Percentiles rank a stretch among this genome's conserved stretches.
Evolutionary conservation across 805 yeast species (phyloP).

Genomic region (Nakazawaea pomicola): DNA sequence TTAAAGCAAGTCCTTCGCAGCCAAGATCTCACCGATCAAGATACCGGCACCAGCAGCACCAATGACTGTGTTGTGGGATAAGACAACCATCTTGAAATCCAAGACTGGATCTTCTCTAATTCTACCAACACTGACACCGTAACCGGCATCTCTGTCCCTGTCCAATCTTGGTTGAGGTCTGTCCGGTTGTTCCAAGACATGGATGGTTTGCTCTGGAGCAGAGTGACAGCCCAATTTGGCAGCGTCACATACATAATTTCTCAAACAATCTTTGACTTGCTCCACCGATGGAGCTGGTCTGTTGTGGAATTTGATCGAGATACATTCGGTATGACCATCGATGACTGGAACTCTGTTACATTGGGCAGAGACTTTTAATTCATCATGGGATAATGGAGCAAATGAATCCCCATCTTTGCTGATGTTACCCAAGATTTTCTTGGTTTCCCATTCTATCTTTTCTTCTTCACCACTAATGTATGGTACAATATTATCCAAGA

Average conservation of each 20-base stretch:
- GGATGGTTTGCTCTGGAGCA: conserved; percentile 90
- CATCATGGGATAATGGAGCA: conserved; percentile 55
- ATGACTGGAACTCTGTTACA: conserved; percentile 96
- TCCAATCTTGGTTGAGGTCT: conserved; percentile 98
- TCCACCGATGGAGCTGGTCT: conserved; percentile 84
- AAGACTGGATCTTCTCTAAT: conserved; percentile 89
- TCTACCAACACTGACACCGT: conserved; percentile 93
- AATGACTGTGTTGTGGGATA: conserved; percentile 93
- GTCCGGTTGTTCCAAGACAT: conserved; percentile 83
- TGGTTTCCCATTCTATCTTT: conserved; percentile 97
- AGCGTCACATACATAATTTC: conserved; percentile 82
- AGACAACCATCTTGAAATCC: conserved; percentile 94
- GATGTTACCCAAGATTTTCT: conserved; percentile 78
- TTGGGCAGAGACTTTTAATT: conserved; percentile 87
- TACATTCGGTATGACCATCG: conserved; percentile 97
- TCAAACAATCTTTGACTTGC: conserved; percentile 63
- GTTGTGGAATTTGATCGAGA: conserved; percentile 75
- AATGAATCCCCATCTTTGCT: conserved; percentile 49
- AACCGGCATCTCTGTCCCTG: conserved; percentile 91
- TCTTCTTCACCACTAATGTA: conserved; percentile 97
- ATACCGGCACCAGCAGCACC: conserved; percentile 99
- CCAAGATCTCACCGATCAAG: conserved; percentile 85
- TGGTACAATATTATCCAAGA: conserved; percentile 91
- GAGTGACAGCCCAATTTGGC: conserved; percentile 74
- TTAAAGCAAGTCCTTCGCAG: conserved; percentile 71